Conservation (phyloP, 2,329 filamentous ascomycete species). For the Penicillium concentricum region DNA sequence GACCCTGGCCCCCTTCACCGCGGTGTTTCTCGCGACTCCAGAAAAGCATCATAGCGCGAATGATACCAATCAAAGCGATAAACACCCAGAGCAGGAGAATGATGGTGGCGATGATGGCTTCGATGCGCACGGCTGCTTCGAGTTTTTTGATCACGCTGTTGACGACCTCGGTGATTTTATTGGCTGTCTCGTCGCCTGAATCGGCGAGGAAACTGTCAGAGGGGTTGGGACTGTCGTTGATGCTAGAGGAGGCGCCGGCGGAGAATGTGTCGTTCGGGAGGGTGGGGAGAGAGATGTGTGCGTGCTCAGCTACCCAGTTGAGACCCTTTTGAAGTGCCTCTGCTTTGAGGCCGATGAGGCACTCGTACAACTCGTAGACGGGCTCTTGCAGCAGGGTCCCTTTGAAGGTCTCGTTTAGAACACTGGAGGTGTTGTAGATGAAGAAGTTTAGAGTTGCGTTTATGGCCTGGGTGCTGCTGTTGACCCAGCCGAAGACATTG, state of each 20-base stretch:
- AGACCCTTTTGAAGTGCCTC: constrained; percentile 79
- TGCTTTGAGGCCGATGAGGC: constrained; percentile 85
- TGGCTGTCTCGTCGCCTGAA: constrained; percentile 68
- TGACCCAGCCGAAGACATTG: constrained; percentile 83
- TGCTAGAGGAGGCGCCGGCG: constrained; percentile 64
- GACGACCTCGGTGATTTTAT: constrained; percentile 79
- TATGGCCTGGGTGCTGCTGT: constrained; percentile 75
- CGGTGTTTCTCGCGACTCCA: constrained; percentile 59
- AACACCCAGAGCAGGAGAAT: constrained; percentile 76
- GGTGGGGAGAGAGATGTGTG: constrained; percentile 75
- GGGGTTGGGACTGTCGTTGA: constrained; percentile 55
- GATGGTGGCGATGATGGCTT: constrained; percentile 74
- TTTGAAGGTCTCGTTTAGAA: constrained; percentile 75
- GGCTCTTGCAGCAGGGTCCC: constrained; percentile 76
- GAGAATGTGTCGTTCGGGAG: constrained; percentile 82
- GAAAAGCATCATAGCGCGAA: constrained; percentile 64
- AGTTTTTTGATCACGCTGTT: constrained; percentile 67
- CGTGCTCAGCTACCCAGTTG: constrained; percentile 90
- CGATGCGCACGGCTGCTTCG: constrained; percentile 65
- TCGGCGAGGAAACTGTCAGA: constrained; percentile 71
- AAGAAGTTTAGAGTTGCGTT: constrained; percentile 85
- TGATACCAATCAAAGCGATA: constrained; percentile 71
- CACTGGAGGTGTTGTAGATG: constrained; percentile 70
- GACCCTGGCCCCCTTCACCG: constrained; percentile 56
- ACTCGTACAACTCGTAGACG: constrained; percentile 76